Evolutionary conservation across 768 basidiomycete genomes (phyloP).

Genomic region (Pholiota microspora): DNA sequence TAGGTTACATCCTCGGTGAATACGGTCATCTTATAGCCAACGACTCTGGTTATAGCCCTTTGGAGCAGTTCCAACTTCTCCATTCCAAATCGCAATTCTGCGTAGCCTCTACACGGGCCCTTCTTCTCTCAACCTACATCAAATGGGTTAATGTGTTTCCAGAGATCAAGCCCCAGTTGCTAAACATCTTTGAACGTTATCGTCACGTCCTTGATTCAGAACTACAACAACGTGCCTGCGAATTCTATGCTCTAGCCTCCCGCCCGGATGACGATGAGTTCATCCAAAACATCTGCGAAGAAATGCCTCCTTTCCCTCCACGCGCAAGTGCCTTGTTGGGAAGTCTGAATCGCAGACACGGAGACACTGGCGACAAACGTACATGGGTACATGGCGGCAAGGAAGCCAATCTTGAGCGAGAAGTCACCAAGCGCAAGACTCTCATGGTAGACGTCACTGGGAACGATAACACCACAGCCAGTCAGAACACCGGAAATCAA

Average conservation of each 20-base stretch:
- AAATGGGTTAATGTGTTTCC: constrained; percentile 99
- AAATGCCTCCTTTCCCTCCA: constrained; percentile 98
- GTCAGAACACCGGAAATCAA: constrained; percentile 18
- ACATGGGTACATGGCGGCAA: constrained; percentile 97
- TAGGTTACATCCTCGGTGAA: constrained; percentile 95
- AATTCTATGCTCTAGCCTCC: constrained; percentile 87
- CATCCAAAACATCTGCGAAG: constrained; percentile 92
- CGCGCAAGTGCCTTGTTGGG: constrained; percentile 88
- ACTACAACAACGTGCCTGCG: constrained; percentile 97
- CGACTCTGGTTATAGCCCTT: constrained; percentile 87
- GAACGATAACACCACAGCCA: constrained; percentile 31
- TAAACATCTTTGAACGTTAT: constrained; percentile 96
- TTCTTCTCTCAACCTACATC: constrained; percentile 95
- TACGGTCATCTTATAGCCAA: constrained; percentile 98
- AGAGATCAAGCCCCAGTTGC: constrained; percentile 91
- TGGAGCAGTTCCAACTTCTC: constrained; percentile 89
- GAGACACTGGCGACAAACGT: constrained; percentile 91
- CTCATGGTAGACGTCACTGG: constrained; percentile 35
- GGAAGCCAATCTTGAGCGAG: constrained; percentile 82
- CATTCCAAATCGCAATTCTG: constrained; percentile 97
- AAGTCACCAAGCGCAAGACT: constrained; percentile 53
- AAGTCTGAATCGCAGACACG: constrained; percentile 84
- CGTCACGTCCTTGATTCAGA: constrained; percentile 97
- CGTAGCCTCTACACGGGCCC: constrained; percentile 84
- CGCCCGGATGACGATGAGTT: constrained; percentile 89